A percentile compares a stretch with the other conserved stretches of the same genome.
phyloP scores from a whole-genome alignment of 2,329 filamentous ascomycete species.

The Neofusicoccum umdonicola region DNA sequence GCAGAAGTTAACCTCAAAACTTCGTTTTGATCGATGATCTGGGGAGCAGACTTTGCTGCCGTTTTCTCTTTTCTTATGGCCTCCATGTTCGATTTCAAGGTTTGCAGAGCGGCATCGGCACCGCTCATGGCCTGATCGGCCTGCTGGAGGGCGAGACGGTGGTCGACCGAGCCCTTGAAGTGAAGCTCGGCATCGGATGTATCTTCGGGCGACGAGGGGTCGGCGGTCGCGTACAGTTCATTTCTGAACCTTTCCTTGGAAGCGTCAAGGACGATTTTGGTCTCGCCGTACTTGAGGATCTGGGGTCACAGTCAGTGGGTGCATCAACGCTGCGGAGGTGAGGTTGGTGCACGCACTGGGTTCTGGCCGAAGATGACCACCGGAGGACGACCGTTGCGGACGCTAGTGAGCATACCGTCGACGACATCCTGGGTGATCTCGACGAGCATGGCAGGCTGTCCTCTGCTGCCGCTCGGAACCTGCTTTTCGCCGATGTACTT shows the following conservation, averaged over 20 bases:
- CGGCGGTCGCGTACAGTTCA: conserved; percentile 55
- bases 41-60: conserved; percentile 51
- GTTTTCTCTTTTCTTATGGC: conserved; percentile 60
- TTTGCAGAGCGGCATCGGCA: conserved; percentile 59
- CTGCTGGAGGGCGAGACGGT: conserved; percentile 55
- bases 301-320: conserved; percentile 33
- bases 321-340: background rate
- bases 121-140: conserved; percentile 52
- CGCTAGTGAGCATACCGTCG: conserved; percentile 40
- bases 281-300: conserved; percentile 58
- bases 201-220: conserved; percentile 39
- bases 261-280: conserved; percentile 55
- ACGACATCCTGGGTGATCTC: conserved; percentile 41
- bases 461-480: conserved; percentile 25
- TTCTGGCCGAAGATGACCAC: conserved; percentile 39
- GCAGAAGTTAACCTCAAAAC: conserved; percentile 25
- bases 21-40: background rate
- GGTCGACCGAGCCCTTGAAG: conserved; percentile 57
- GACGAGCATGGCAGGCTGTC: conserved; percentile 41
- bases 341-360: conserved; percentile 33
- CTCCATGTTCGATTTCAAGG: conserved; percentile 58
- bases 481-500: conserved; percentile 33
- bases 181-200: conserved; percentile 48
- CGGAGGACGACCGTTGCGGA: conserved; percentile 35
- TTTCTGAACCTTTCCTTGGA: conserved; percentile 54